Evolutionary conservation across 495 filamentous ascomycete species (phyloP).

Genomic region (Aspergillus saccharolyticus): DNA sequence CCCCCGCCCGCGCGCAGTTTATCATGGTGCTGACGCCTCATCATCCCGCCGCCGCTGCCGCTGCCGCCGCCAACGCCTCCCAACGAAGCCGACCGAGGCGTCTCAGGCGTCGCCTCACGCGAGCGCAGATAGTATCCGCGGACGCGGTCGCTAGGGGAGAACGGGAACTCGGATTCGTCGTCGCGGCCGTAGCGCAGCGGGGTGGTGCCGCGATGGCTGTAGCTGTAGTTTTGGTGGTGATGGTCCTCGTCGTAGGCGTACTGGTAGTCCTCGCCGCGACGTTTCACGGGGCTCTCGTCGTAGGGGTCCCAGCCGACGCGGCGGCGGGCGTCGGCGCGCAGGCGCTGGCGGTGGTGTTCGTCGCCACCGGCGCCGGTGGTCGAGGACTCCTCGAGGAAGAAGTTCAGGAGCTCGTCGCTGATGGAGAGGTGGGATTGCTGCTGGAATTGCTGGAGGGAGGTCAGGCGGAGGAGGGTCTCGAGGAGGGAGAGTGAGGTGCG

Average conservation of each 20-base stretch:
- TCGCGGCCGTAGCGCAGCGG: conserved; percentile 23
- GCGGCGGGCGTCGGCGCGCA: conserved; percentile 66
- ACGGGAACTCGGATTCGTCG: conserved; percentile 19
- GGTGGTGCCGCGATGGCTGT: conserved; percentile 16
- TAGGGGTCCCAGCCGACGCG: conserved; percentile 91
- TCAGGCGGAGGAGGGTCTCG: conserved; percentile 88
- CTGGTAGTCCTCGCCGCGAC: conserved; percentile 58
- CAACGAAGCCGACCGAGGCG: conserved; percentile 22
- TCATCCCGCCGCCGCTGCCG: not conserved
- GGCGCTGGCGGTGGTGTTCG: conserved; percentile 61
- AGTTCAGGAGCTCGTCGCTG: conserved; percentile 88
- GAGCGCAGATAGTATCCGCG: conserved; percentile 34
- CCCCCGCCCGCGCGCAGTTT: conserved; percentile 4
- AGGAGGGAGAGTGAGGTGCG: conserved; percentile 86
- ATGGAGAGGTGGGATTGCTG: conserved; percentile 90
- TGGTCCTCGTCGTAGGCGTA: conserved; percentile 32
- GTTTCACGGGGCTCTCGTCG: conserved; percentile 64
- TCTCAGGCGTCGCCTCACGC: conserved; percentile 38
- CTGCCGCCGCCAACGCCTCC: not conserved
- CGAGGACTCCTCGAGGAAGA: conserved; percentile 83
- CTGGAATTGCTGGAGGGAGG: conserved; percentile 92
- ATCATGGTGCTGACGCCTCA: not conserved
- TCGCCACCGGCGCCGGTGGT: conserved; percentile 68
- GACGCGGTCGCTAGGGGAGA: conserved; percentile 27
- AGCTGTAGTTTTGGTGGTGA: too few species aligned